Base-by-base conservation (phyloP, 202 grass and related monocot genomes). In the Hordeum pubiflorum region DNA sequence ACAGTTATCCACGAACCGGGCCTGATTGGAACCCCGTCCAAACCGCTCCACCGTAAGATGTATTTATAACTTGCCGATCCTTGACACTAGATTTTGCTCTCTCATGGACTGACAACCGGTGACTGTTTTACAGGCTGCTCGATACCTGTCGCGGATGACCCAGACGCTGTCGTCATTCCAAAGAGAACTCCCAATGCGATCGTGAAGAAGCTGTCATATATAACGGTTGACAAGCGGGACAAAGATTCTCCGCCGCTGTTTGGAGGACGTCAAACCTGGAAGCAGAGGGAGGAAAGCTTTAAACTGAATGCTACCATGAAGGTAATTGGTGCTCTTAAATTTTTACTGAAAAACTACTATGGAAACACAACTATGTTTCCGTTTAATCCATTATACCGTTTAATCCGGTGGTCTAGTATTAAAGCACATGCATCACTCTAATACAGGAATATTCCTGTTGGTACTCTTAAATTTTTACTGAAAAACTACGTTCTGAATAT, bases 271-370 rank as follows among this genome's bases (percentile, higher is more conserved):
- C 88, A 98, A 63, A 91, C 37, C 82, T 95, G 96, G 92, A 73
- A 80, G 54, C 90, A 93, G 75, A 91, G 96, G 73, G 96, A 93
- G 78, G 78, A 88, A 10, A 93, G 88, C 71, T 95, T 95, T 71
- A 90, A 93, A 58, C 60, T 98, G 67, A 98, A 93, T 78, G 63
- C 80, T 74, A 89, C 90, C 40, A 95, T 95, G 96, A 95, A 95
- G 96, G 96, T 93, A 89, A 12, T 7, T 18, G 46, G 37, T 29
- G 27, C n/a, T n/a, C n/a, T n/a, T n/a, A n/a, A n/a, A n/a, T n/a
- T n/a, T n/a, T n/a, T n/a, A n/a, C n/a, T n/a, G n/a, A n/a, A n/a
- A n/a, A n/a, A n/a, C n/a, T n/a, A n/a, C n/a, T n/a, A n/a, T n/a
- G n/a, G n/a, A n/a, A n/a, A n/a, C n/a, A n/a, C n/a, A n/a, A n/a